Conservation (phyloP, 352 stramenopile genomes). For the Pythium aristosporum region DNA sequence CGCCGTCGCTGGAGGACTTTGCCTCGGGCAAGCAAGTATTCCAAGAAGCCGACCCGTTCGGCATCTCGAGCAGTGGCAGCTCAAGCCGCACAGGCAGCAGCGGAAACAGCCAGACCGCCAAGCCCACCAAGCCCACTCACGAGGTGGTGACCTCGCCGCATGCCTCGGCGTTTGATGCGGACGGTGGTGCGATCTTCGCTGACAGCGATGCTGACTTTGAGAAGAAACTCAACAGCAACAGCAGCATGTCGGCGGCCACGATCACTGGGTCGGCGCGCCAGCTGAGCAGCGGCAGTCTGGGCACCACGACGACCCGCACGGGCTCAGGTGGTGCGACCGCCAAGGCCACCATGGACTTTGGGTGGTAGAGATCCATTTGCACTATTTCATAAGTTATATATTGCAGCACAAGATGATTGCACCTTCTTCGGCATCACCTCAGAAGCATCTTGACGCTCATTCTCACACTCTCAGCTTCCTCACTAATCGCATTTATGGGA, state of each 20-base stretch:
- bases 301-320: slow-evolving; percentile 2
- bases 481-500: too few species aligned
- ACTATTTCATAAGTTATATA: background rate
- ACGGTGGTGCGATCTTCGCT: slow-evolving; percentile 9
- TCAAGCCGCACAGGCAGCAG: slow-evolving; percentile 22
- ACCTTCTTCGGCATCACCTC: too few species aligned
- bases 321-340: slow-evolving; percentile 8
- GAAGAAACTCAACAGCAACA: slow-evolving; percentile 25
- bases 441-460: too few species aligned
- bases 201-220: slow-evolving; percentile 32
- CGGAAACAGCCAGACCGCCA: slow-evolving; percentile 3
- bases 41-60: slow-evolving; percentile 25
- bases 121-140: slow-evolving; percentile 1
- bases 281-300: slow-evolving; percentile 22
- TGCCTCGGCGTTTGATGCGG: slow-evolving; percentile 27
- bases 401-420: background rate
- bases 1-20: slow-evolving; percentile 54
- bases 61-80: slow-evolving; percentile 6
- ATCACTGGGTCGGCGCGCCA: slow-evolving; percentile 13
- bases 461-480: too few species aligned
- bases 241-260: too few species aligned
- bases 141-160: background rate
- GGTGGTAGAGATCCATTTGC: slow-evolving; percentile 18
- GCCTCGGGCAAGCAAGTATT: slow-evolving; percentile 34
- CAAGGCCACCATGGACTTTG: slow-evolving; percentile 29